Evolutionary conservation across 306 rosid genomes (phyloP).

Genomic region (Lathyrus oleraceus): DNA sequence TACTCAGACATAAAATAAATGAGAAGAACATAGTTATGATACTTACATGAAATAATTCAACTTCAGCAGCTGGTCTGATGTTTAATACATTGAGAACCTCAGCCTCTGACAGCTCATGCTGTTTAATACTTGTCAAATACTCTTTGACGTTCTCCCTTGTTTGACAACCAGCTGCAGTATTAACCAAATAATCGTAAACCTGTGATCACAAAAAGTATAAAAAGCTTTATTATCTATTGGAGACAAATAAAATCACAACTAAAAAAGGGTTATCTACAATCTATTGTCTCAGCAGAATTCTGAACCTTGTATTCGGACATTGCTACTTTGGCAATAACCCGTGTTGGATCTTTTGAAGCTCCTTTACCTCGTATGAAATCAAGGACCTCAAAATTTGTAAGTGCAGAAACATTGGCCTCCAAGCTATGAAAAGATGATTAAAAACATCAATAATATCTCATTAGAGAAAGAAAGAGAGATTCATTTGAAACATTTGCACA

Average conservation of each 20-base stretch:
- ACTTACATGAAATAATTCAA: slow-evolving; percentile 57
- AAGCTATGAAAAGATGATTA: slow-evolving; percentile 44
- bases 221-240: neutral
- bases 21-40: neutral
- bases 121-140: slow-evolving; percentile 51
- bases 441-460: neutral
- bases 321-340: slow-evolving; percentile 64
- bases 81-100: slow-evolving; percentile 76
- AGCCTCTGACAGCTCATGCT: slow-evolving; percentile 66
- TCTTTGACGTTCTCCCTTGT: slow-evolving; percentile 54
- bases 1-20: neutral
- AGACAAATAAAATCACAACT: neutral
- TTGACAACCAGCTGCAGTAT: slow-evolving; percentile 56
- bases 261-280: neutral
- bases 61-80: slow-evolving; percentile 52
- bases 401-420: slow-evolving; percentile 57
- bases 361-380: slow-evolving; percentile 73
- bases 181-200: slow-evolving; percentile 74
- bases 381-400: slow-evolving; percentile 76
- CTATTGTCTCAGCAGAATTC: neutral
- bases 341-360: slow-evolving; percentile 61
- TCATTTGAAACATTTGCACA: slow-evolving; percentile 1
- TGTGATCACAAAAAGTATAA: slow-evolving; percentile 15
- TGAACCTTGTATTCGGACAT: slow-evolving; percentile 71
- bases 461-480: neutral